phyloP scores from a whole-genome alignment of 768 basidiomycete genomes.

The Tulasnella calospora region DNA sequence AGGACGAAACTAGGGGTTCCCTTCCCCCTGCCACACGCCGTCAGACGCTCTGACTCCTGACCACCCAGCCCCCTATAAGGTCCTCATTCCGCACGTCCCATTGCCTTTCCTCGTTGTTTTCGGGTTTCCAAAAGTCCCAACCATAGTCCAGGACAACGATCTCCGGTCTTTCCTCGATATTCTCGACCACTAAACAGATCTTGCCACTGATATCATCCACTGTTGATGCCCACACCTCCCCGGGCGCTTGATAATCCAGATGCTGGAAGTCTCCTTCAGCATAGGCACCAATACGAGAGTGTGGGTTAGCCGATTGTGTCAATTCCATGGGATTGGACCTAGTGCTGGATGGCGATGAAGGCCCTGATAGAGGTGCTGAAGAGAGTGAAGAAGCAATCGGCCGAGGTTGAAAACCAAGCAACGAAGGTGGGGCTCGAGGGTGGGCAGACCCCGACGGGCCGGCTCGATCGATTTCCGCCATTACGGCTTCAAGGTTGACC shows the following conservation, averaged over 20 bases:
- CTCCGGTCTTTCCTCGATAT: slow-evolving; percentile 10
- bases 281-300: slow-evolving; percentile 5
- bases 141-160: slow-evolving; percentile 25
- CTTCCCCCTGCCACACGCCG: background rate
- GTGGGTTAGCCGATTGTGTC: background rate
- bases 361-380: background rate
- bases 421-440: slow-evolving; percentile 31
- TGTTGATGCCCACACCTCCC: slow-evolving; percentile 17
- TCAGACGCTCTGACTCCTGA: background rate
- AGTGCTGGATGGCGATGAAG: slow-evolving; percentile 1
- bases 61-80: background rate
- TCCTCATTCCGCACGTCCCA: background rate
- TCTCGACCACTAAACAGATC: slow-evolving; percentile 20
- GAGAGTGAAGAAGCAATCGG: background rate
- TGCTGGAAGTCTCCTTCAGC: slow-evolving; percentile 22
- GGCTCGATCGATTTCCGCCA: background rate
- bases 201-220: slow-evolving; percentile 25
- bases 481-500: background rate
- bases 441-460: background rate
- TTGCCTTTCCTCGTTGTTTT: background rate
- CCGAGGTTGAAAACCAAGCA: background rate
- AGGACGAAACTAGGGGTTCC: background rate
- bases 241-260: slow-evolving; percentile 4
- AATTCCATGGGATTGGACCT: background rate
- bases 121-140: slow-evolving; percentile 18